Evolutionary conservation across 148 eudicot species (phyloP).

Genomic region (Cornus kousa): DNA sequence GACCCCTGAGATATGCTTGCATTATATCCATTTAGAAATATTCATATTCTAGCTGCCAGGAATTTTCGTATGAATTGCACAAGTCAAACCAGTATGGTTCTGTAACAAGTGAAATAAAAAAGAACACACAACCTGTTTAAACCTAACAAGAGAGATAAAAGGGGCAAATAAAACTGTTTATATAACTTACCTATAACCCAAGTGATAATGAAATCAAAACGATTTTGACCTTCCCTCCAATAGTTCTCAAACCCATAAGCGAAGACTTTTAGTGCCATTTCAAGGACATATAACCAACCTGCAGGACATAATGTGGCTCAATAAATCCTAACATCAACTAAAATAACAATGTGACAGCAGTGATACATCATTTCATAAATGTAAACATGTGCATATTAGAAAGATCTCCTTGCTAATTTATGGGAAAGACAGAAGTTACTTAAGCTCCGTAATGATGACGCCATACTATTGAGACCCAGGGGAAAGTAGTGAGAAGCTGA

Average conservation of each 20-base stretch:
- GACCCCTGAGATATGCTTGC: neutral
- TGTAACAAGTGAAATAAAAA: neutral
- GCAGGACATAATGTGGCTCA: constrained; percentile 15
- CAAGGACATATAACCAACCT: constrained; percentile 96
- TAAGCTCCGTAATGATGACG: neutral
- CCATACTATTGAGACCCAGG: neutral
- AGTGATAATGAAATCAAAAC: constrained; percentile 83
- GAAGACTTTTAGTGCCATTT: constrained; percentile 84
- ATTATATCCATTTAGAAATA: neutral
- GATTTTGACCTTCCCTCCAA: constrained; percentile 97
- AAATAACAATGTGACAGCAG: neutral
- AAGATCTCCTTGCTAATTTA: neutral
- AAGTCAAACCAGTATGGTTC: neutral
- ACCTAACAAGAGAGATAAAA: too few relatives aligned
- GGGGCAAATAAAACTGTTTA: neutral
- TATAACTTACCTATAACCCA: constrained; percentile 80
- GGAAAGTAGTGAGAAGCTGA: neutral
- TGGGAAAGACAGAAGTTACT: neutral
- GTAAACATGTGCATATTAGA: neutral
- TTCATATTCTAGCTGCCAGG: too few relatives aligned
- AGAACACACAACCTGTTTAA: neutral
- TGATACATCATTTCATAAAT: neutral
- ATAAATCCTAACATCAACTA: neutral
- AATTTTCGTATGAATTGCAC: neutral
- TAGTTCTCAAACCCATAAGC: constrained; percentile 84